Evolutionary conservation across 1,284 basidiomycete genomes (phyloP).

Genomic region (Acaromyces ingoldii): DNA sequence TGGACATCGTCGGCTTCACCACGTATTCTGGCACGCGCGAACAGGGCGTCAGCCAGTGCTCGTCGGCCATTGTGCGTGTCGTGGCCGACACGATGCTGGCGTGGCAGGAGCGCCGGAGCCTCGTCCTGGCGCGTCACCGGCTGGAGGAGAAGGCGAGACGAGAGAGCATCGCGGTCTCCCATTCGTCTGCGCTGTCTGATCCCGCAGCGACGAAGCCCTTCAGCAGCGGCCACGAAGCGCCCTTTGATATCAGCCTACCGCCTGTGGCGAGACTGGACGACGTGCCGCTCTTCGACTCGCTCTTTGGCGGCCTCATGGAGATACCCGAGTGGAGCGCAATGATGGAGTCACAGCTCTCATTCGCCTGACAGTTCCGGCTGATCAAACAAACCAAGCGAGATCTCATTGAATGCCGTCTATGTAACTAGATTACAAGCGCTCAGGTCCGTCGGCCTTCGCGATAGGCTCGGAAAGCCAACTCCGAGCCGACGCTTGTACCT

Average conservation of each 20-base stretch:
- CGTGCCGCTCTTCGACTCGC: not conserved
- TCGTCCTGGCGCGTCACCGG: not conserved
- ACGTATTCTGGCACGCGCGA: not conserved
- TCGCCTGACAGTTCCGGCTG: no score
- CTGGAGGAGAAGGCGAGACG: not conserved
- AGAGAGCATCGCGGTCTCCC: not conserved
- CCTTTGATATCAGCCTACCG: not conserved
- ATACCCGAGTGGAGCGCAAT: not conserved
- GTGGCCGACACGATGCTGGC: not conserved
- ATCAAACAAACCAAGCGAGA: no score
- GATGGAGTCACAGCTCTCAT: not conserved
- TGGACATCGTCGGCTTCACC: not conserved
- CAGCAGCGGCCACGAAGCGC: not conserved
- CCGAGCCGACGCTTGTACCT: no score
- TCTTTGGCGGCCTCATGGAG: not conserved
- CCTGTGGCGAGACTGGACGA: not conserved
- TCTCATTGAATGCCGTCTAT: no score
- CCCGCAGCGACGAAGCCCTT: not conserved
- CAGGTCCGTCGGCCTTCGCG: no score
- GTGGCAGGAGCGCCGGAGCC: not conserved
- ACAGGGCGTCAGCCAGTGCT: not conserved
- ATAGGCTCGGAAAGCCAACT: no score
- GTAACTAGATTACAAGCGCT: no score
- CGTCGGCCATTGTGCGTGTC: not conserved
- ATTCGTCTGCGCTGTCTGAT: no score